Evolutionary conservation across 371 early-diverging fungal genomes (phyloP).

Genomic region (Mortierella sp.): DNA sequence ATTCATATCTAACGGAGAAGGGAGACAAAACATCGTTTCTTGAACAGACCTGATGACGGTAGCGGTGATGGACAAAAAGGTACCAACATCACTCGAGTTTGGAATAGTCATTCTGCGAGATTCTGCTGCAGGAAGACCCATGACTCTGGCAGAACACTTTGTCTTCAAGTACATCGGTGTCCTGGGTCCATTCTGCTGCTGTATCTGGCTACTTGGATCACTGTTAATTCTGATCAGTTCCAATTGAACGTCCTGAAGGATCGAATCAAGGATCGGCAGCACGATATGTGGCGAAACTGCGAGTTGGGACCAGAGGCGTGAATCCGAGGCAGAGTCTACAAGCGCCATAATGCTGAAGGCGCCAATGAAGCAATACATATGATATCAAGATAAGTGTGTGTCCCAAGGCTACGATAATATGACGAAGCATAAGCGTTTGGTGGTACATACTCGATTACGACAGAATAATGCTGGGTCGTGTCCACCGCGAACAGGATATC

Average conservation of each 20-base stretch:
- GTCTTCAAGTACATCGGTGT: constrained; percentile 34
- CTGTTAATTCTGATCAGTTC: constrained; percentile 27
- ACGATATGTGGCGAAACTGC: constrained; percentile 41
- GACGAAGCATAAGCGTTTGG: neutral
- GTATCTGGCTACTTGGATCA: neutral
- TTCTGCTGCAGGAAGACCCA: constrained; percentile 47
- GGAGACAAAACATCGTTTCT: neutral
- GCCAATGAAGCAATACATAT: too few species aligned
- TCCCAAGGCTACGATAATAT: too few species aligned
- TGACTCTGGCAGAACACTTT: constrained; percentile 42
- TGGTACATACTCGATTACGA: constrained; percentile 41
- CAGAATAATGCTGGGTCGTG: constrained; percentile 40
- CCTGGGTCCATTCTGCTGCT: neutral
- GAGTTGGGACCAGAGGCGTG: constrained; percentile 31
- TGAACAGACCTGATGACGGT: constrained; percentile 65
- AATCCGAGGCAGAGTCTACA: constrained; percentile 33
- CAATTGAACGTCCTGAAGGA: constrained; percentile 43
- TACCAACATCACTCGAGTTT: constrained; percentile 66
- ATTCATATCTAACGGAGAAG: too few species aligned
- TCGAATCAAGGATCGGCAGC: constrained; percentile 40
- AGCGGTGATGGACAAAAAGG: constrained; percentile 69
- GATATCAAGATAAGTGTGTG: neutral
- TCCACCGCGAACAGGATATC: constrained; percentile 36
- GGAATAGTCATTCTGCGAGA: constrained; percentile 65
- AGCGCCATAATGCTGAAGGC: constrained; percentile 34